Percentiles rank a stretch among this genome's conserved stretches.
These are phyloP conservation scores for Amphirosellinia nigrospora DNA, from an alignment of 495 filamentous ascomycete species.

Conservation along the genomic window DNA sequence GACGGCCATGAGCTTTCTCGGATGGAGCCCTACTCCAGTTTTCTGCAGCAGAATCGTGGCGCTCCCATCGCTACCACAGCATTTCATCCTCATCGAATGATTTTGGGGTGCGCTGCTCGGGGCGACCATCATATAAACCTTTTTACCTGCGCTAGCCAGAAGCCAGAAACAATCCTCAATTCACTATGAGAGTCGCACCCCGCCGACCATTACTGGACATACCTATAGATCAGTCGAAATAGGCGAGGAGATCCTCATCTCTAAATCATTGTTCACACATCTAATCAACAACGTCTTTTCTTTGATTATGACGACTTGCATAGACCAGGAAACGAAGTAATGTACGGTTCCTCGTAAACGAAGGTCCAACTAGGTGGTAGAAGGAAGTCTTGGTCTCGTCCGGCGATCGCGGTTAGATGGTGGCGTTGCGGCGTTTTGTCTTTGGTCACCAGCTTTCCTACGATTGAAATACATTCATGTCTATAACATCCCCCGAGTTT, in stretches of 20 bases:
- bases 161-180: constrained; percentile 36
- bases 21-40: constrained; percentile 86
- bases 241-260: not conserved
- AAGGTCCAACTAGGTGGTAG: constrained; percentile 4
- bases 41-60: constrained; percentile 77
- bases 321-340: constrained; percentile 4
- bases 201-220: not conserved
- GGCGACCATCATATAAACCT: constrained; percentile 77
- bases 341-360: not conserved
- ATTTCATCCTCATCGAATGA: constrained; percentile 94
- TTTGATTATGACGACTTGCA: constrained; percentile 19
- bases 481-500: not conserved
- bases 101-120: constrained; percentile 81
- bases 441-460: not conserved
- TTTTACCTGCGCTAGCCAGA: constrained; percentile 63
- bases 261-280: not conserved
- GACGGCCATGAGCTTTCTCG: constrained; percentile 76
- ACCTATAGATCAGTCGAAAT: constrained; percentile 11
- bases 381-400: not conserved
- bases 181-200: constrained; percentile 12
- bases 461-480: not conserved
- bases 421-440: not conserved
- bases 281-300: constrained; percentile 8
- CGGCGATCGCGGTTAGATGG: not conserved
- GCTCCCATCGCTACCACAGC: constrained; percentile 85